These are phyloP conservation scores for Aureobasidium mangrovei DNA, from an alignment of 2,329 filamentous ascomycete genomes.

Conservation along the genomic window DNA sequence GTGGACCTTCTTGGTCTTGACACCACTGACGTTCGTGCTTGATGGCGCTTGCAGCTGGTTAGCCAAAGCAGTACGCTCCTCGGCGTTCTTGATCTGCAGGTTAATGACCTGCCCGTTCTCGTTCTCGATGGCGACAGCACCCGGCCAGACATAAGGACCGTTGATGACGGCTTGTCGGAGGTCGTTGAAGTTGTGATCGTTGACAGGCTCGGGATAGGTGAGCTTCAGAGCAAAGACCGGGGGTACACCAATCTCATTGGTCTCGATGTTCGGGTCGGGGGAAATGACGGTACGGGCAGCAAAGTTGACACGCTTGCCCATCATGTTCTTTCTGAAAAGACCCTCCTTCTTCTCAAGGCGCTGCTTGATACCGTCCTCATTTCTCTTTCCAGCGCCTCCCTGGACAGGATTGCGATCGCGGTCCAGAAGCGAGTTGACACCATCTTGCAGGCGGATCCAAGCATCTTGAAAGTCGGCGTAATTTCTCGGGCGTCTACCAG, in stretches of 20 bases:
- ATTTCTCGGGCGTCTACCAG: constrained; percentile 46
- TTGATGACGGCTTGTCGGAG: constrained; percentile 95
- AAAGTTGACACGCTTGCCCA: constrained; percentile 99
- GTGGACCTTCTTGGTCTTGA: constrained; percentile 90
- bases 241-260: constrained; percentile 95
- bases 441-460: constrained; percentile 76
- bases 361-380: constrained; percentile 94
- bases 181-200: constrained; percentile 92
- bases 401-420: constrained; percentile 75
- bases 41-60: constrained; percentile 88
- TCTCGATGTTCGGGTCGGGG: constrained; percentile 96
- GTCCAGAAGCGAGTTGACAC: constrained; percentile 89
- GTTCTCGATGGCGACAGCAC: constrained; percentile 88
- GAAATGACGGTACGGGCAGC: constrained; percentile 96
- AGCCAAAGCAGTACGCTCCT: constrained; percentile 80
- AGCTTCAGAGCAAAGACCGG: constrained; percentile 96
- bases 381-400: constrained; percentile 65
- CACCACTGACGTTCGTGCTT: constrained; percentile 61
- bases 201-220: constrained; percentile 95
- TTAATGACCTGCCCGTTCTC: constrained; percentile 89
- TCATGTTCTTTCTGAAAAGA: constrained; percentile 98
- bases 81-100: constrained; percentile 74
- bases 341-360: constrained; percentile 98
- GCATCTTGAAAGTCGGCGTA: constrained; percentile 72
- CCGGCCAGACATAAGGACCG: constrained; percentile 86